A percentile compares a stretch with the other conserved stretches of the same genome.
These are phyloP conservation scores for Scytalidium lignicola DNA, from an alignment of 2,329 filamentous ascomycete genomes.

Conservation along the genomic window DNA sequence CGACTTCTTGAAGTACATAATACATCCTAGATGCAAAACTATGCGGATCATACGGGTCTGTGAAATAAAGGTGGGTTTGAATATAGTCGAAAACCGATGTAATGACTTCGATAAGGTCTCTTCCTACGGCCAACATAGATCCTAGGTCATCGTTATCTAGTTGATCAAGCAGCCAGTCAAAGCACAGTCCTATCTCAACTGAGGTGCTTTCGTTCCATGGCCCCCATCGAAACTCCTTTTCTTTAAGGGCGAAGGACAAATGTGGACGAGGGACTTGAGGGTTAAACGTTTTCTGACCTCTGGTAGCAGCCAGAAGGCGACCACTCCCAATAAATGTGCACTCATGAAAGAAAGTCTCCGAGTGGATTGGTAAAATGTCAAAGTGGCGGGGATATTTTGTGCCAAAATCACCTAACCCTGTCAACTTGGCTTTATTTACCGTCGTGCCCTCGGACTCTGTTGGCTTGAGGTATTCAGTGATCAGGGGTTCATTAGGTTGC, in stretches of 20 bases:
- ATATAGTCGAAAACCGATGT: conserved; percentile 24
- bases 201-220: conserved; percentile 53
- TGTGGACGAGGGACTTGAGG: conserved; percentile 28
- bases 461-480: conserved; percentile 19
- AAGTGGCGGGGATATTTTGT: conserved; percentile 59
- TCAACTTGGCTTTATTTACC: conserved; percentile 34
- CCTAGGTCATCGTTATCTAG: conserved; percentile 6
- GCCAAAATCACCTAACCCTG: conserved; percentile 54
- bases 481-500: conserved; percentile 25
- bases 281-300: conserved; percentile 23
- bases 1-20: conserved; percentile 19
- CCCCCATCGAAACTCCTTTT: conserved; percentile 48
- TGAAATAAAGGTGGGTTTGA: conserved; percentile 19
- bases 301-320: conserved; percentile 32
- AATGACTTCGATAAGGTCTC: conserved; percentile 10
- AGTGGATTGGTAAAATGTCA: conserved; percentile 53
- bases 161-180: conserved; percentile 53
- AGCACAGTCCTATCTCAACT: conserved; percentile 56
- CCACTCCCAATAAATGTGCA: conserved; percentile 55
- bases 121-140: background rate
- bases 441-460: conserved; percentile 14
- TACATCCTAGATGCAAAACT: conserved; percentile 23
- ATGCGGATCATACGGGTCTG: conserved; percentile 5
- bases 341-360: conserved; percentile 53
- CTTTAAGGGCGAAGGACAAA: conserved; percentile 41